Evolutionary conservation across 2,329 filamentous ascomycete species (phyloP).

Genomic region (Mariannaea elegans): DNA sequence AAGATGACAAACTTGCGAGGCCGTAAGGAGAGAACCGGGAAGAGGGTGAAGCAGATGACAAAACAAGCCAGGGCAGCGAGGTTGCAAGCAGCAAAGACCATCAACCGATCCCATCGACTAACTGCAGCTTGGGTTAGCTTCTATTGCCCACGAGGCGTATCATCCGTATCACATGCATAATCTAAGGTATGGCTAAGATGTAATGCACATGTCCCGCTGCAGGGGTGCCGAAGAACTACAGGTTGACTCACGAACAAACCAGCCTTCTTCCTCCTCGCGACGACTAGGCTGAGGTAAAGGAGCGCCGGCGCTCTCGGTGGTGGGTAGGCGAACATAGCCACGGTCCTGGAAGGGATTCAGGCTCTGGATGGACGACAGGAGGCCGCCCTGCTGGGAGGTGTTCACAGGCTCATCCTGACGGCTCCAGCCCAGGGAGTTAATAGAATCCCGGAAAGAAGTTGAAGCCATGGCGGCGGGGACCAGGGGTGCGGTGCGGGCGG

Average conservation of each 20-base stretch:
- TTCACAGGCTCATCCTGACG: conserved; percentile 82
- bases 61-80: conserved; percentile 90
- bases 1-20: conserved; percentile 96
- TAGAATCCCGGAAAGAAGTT: conserved; percentile 88
- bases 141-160: conserved; percentile 53
- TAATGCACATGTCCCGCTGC: conserved; percentile 58
- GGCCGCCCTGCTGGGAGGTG: conserved; percentile 73
- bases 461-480: conserved; percentile 73
- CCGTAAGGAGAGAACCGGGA: conserved; percentile 80
- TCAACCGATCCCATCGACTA: conserved; percentile 94
- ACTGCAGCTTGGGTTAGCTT: conserved; percentile 67
- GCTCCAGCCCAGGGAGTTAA: conserved; percentile 95
- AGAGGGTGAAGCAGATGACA: conserved; percentile 89
- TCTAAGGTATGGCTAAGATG: conserved; percentile 45
- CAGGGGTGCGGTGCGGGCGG: conserved; percentile 28
- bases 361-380: conserved; percentile 83
- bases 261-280: conserved; percentile 94
- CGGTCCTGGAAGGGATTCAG: conserved; percentile 87
- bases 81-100: conserved; percentile 93
- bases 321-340: conserved; percentile 91
- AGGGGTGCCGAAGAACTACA: conserved; percentile 47
- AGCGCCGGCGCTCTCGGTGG: conserved; percentile 81
- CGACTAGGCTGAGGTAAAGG: conserved; percentile 85
- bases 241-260: conserved; percentile 86
- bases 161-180: conserved; percentile 54